Evolutionary conservation across 441 rosid species (phyloP).

Genomic region (Syzygium syzygioides): DNA sequence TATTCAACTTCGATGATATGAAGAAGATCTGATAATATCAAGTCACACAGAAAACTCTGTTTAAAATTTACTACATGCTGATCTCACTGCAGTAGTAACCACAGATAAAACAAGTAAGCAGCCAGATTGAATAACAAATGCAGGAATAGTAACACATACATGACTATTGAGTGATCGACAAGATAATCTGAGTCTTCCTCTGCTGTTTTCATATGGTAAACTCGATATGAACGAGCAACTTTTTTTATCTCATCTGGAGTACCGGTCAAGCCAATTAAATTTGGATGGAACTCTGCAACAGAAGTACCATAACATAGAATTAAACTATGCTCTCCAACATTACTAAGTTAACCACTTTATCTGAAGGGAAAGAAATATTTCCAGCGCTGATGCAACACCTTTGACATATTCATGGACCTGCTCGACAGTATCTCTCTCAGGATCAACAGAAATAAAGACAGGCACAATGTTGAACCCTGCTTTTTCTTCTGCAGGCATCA

Average conservation of each 20-base stretch:
- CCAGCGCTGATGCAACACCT: conserved; percentile 34
- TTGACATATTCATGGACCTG: conserved; percentile 87
- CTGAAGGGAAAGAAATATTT: neutral
- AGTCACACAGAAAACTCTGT: neutral
- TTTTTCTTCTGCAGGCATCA: conserved; percentile 54
- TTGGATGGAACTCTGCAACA: conserved; percentile 79
- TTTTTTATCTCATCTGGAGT: conserved; percentile 64
- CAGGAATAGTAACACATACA: conserved; percentile 33
- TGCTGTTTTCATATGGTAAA: conserved; percentile 89
- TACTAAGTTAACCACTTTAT: neutral
- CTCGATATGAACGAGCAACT: conserved; percentile 88
- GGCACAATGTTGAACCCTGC: conserved; percentile 69
- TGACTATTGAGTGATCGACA: conserved; percentile 96
- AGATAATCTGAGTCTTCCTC: conserved; percentile 98
- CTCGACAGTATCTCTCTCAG: conserved; percentile 88
- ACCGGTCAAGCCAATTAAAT: conserved; percentile 81
- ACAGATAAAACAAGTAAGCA: neutral
- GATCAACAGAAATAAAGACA: conserved; percentile 87
- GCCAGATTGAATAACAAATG: neutral
- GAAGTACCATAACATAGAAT: neutral
- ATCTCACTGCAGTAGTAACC: neutral
- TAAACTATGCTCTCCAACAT: neutral
- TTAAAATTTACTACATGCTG: neutral
- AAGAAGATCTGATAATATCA: neutral
- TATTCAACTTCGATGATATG: neutral